Conservation (phyloP, 805 yeast genomes). For the Yarrowia osloensis region DNA sequence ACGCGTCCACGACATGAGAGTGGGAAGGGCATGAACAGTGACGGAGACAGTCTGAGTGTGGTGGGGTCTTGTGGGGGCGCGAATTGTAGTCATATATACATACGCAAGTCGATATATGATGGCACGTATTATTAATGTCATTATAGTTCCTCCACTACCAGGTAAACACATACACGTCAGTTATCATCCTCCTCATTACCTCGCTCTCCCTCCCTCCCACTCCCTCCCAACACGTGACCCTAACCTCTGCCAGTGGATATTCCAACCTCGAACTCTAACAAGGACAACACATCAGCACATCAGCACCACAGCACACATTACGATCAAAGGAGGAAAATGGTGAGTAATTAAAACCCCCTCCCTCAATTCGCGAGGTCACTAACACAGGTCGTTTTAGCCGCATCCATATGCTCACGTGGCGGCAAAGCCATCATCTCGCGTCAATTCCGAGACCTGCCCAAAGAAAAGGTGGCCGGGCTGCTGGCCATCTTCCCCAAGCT, state of each 20-base stretch:
- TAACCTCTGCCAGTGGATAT: conserved; percentile 7
- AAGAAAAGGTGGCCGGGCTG: conserved; percentile 82
- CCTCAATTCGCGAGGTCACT: too few relatives aligned
- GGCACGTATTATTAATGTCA: too few relatives aligned
- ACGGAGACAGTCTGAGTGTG: too few relatives aligned
- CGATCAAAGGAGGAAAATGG: conserved; percentile 30
- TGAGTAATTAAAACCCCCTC: conserved; percentile 19
- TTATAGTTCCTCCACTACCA: too few relatives aligned
- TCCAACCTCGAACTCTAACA: conserved; percentile 25
- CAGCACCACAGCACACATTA: conserved; percentile 2
- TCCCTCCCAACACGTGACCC: conserved; percentile 20
- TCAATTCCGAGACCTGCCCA: conserved; percentile 82
- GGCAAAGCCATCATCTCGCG: conserved; percentile 92
- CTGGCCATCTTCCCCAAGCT: conserved; percentile 83
- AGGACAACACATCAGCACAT: conserved; percentile 30
- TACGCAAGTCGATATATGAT: too few relatives aligned
- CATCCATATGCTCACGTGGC: conserved; percentile 88
- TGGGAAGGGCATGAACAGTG: too few relatives aligned
- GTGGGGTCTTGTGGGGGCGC: too few relatives aligned
- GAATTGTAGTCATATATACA: too few relatives aligned
- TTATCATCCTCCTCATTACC: too few relatives aligned
- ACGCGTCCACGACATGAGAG: too few relatives aligned
- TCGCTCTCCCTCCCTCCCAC: too few relatives aligned
- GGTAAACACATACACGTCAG: too few relatives aligned
- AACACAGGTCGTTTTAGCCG: conserved; percentile 59